Conservation (phyloP, 257 asterid species). For the Galeopsis tetrahit region DNA sequence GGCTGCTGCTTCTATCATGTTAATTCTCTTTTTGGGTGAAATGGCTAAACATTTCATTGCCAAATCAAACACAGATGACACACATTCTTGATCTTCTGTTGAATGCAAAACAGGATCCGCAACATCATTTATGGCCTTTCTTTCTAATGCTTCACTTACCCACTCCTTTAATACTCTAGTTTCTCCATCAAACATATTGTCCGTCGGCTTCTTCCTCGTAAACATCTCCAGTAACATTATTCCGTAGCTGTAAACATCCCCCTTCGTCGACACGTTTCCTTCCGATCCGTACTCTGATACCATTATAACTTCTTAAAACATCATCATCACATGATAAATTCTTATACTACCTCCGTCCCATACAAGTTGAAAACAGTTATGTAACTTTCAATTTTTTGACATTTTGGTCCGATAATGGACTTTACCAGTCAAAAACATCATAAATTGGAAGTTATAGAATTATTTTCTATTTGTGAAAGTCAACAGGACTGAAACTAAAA, state of each 20-base stretch:
- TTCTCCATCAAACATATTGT: slow-evolving; percentile 33
- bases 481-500: too few species aligned
- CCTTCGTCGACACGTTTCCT: slow-evolving; percentile 41
- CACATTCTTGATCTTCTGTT: slow-evolving; percentile 10
- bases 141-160: slow-evolving; percentile 35
- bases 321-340: neutral
- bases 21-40: slow-evolving; percentile 9
- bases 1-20: slow-evolving; percentile 22
- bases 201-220: slow-evolving; percentile 41
- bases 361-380: neutral
- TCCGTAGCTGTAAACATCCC: slow-evolving; percentile 45
- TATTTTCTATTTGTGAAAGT: too few species aligned
- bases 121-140: slow-evolving; percentile 18
- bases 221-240: slow-evolving; percentile 44
- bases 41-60: neutral
- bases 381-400: neutral
- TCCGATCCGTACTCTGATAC: slow-evolving; percentile 41
- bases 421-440: too few species aligned
- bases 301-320: neutral
- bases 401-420: too few species aligned
- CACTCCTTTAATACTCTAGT: slow-evolving; percentile 11
- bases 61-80: neutral
- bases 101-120: slow-evolving; percentile 28
- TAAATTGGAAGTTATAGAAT: too few species aligned
- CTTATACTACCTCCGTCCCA: neutral